Conservation (phyloP, 495 filamentous ascomycete genomes). For the Monascus purpureus region DNA sequence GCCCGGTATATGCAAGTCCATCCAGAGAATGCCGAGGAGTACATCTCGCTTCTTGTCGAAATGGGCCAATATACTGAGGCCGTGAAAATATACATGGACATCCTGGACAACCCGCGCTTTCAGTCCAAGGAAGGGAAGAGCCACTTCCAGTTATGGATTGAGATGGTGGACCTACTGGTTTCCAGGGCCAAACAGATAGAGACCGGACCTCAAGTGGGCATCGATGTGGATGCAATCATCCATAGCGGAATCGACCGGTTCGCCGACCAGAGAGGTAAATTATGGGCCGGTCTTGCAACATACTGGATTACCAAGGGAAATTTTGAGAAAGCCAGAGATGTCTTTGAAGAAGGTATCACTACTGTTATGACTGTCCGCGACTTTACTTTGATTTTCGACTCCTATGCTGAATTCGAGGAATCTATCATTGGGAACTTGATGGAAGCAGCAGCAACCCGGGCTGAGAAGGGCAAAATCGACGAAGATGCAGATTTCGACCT, state of each 20-base stretch:
- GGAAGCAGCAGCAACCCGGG: constrained; percentile 69
- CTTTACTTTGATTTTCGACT: constrained; percentile 92
- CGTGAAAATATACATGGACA: constrained; percentile 82
- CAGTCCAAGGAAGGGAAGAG: constrained; percentile 87
- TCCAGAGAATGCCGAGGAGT: constrained; percentile 91
- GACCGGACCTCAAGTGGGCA: constrained; percentile 60
- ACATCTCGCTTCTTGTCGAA: constrained; percentile 74
- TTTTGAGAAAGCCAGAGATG: constrained; percentile 81
- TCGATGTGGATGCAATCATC: constrained; percentile 89
- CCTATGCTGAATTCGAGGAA: constrained; percentile 94
- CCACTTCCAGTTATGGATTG: constrained; percentile 92
- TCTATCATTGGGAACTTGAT: constrained; percentile 84
- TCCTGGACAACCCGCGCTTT: constrained; percentile 85
- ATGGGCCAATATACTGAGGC: constrained; percentile 82
- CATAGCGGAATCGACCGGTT: constrained; percentile 88
- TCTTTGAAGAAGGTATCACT: constrained; percentile 93
- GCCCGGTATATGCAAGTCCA: constrained; percentile 95
- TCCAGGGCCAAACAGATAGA: constrained; percentile 77
- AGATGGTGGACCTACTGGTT: constrained; percentile 96
- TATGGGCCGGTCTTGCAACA: constrained; percentile 93
- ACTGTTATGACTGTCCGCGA: constrained; percentile 99
- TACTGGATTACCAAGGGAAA: constrained; percentile 93
- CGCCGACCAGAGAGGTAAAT: constrained; percentile 83
- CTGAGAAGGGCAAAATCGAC: constrained; percentile 67
- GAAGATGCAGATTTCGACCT: constrained; percentile 89